Conservation (phyloP, 75 land plant species). For the Gnetum montanum region DNA sequence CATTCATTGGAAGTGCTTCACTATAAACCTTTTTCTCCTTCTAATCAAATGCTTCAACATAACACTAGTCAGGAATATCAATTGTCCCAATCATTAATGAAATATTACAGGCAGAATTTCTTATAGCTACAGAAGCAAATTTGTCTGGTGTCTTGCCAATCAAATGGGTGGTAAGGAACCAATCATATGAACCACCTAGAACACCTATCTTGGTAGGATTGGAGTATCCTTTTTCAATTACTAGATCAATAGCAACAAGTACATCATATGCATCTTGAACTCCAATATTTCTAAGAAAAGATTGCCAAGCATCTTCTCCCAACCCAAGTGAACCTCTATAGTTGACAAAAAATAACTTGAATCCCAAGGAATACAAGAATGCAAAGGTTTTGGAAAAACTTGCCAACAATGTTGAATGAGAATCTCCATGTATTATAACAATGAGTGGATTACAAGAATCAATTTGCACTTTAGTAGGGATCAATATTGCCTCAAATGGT, state of each 20-base stretch:
- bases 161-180: too few relatives aligned
- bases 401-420: constrained; percentile 68
- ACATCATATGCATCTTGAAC: too few relatives aligned
- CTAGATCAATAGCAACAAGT: too few relatives aligned
- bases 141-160: constrained; percentile 96
- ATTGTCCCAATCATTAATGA: constrained; percentile 78
- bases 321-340: constrained; percentile 45
- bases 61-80: constrained; percentile 98
- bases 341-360: constrained; percentile 74
- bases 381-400: constrained; percentile 69
- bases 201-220: too few relatives aligned
- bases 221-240: too few relatives aligned
- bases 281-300: too few relatives aligned
- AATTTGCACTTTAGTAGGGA: constrained; percentile 30
- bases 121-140: constrained; percentile 63
- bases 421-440: constrained; percentile 86
- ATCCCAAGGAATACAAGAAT: constrained; percentile 72
- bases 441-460: constrained; percentile 51
- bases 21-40: constrained; percentile 43
- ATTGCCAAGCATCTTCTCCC: too few relatives aligned
- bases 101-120: constrained; percentile 97
- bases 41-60: constrained; percentile 71
- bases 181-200: too few relatives aligned
- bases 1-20: constrained; percentile 68
- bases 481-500: constrained; percentile 85